Base-by-base conservation (phyloP, 2,329 filamentous ascomycete genomes). In the Golovinomyces cichoracearum region DNA sequence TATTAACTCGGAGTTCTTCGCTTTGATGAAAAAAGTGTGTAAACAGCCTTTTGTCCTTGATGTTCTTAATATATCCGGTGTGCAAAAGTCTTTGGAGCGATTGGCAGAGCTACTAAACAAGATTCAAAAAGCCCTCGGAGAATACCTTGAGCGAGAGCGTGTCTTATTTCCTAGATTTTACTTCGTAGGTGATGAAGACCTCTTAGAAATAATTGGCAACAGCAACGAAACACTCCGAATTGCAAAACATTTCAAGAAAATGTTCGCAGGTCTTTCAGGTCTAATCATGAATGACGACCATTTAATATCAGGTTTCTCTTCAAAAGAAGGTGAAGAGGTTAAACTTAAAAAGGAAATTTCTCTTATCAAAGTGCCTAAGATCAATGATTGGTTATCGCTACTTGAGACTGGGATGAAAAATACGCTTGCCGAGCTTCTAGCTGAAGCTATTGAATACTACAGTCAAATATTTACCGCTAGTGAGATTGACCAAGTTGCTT, bases 11-110 rank as follows among this genome's bases (percentile, higher is more conserved):
- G 88, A 98, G 62, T 99, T 98, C 66, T 80, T 93, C 60, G 78
- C 84, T n/a, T 85, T 98, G 37, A 93, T 99, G 83, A 95, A 95
- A 68, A 98, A 95, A 63, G 90, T 95, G 41, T 88, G 92, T 66
- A 93, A 93, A 62, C 86, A 88, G 48, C 88, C 90, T 0, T 90
- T 86, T 57, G 84, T 98, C 5, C 73, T 99, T 42, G 92, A 98
- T 61, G 88, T 98, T 1, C 76, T 99, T 50, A 85, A 85, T 55
- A 98, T 99, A 50, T 81, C 85, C 10, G 90, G 90, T 45, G 85
- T 93, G 0, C 90, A 98, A 59, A 93, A 93, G 62, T 93, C 86
- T 1, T 67, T 99, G 5, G 92, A 98, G 65, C 80, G 90, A 56
- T 70, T 99, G 48, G 88, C 88, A n/a, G 90, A 98, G 61, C 71